Evolutionary conservation across 129 eudicot genomes (phyloP).

Genomic region (Tagetes patula): DNA sequence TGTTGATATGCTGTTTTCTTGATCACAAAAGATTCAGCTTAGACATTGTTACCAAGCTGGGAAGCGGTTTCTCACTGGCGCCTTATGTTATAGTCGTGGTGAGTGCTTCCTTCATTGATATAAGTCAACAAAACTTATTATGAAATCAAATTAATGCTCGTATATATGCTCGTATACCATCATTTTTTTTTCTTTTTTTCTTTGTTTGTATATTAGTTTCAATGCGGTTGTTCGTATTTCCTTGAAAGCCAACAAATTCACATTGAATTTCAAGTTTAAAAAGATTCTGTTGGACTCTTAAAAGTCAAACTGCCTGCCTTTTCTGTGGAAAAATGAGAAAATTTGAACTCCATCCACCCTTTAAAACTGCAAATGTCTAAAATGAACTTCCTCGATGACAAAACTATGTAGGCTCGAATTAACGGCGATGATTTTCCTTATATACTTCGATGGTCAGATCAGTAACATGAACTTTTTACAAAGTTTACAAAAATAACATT

Average conservation of each 20-base stretch:
- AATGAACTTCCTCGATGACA: background rate
- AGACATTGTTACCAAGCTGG: conserved; percentile 77
- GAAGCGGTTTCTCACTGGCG: conserved; percentile 90
- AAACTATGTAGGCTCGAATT: background rate
- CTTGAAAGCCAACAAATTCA: conserved; percentile 2
- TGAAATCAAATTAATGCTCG: background rate
- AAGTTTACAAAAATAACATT: background rate
- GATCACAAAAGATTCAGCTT: conserved; percentile 59
- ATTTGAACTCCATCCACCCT: conserved; percentile 4
- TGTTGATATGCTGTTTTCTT: conserved; percentile 79
- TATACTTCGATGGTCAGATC: no score
- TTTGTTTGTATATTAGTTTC: background rate
- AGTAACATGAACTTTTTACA: no score
- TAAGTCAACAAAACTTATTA: background rate
- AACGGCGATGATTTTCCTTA: no score
- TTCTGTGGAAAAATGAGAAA: background rate
- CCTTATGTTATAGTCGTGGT: conserved; percentile 96
- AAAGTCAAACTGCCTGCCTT: background rate
- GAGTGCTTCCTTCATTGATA: conserved; percentile 25
- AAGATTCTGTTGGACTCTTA: background rate
- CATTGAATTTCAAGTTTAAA: background rate
- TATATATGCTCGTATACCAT: no score
- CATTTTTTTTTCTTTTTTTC: no score
- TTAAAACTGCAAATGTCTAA: background rate
- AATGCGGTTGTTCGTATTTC: background rate